These are phyloP conservation scores for Acanthamoeba quina DNA, from an alignment of 208 protist genomes.

Conservation along the genomic window DNA sequence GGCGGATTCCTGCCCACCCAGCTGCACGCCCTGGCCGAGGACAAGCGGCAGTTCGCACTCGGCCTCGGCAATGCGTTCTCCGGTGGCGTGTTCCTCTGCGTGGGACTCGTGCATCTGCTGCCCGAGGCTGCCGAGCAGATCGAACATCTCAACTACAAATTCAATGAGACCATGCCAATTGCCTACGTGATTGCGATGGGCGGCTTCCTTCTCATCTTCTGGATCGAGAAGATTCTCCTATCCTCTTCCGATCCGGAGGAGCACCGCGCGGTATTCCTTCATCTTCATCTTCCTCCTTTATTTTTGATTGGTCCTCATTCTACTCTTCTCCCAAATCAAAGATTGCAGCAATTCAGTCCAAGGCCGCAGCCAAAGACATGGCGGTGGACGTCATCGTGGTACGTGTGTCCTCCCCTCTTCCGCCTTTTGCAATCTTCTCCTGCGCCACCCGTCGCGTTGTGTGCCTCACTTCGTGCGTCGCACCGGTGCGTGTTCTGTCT, in stretches of 20 bases:
- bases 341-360: conserved; percentile 47
- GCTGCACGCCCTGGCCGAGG: not conserved
- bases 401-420: not conserved
- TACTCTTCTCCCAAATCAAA: not conserved
- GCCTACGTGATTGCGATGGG: conserved; percentile 44
- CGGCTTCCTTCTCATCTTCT: conserved; percentile 58
- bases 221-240: conserved; percentile 61
- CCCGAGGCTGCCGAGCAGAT: conserved; percentile 60
- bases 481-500: not conserved
- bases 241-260: conserved; percentile 45
- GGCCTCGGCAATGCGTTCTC: conserved; percentile 63
- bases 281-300: not conserved
- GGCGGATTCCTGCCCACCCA: conserved; percentile 50
- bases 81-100: conserved; percentile 72
- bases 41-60: conserved; percentile 43
- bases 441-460: not conserved
- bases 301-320: not conserved
- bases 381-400: conserved; percentile 46
- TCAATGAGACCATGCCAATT: conserved; percentile 25
- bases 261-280: conserved; percentile 9
- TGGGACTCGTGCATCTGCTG: conserved; percentile 71
- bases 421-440: not conserved
- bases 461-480: not conserved
- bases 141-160: conserved; percentile 9
- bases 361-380: conserved; percentile 25